phyloP scores from a whole-genome alignment of 2,329 filamentous ascomycete species.

The Cladosporium halotolerans region DNA sequence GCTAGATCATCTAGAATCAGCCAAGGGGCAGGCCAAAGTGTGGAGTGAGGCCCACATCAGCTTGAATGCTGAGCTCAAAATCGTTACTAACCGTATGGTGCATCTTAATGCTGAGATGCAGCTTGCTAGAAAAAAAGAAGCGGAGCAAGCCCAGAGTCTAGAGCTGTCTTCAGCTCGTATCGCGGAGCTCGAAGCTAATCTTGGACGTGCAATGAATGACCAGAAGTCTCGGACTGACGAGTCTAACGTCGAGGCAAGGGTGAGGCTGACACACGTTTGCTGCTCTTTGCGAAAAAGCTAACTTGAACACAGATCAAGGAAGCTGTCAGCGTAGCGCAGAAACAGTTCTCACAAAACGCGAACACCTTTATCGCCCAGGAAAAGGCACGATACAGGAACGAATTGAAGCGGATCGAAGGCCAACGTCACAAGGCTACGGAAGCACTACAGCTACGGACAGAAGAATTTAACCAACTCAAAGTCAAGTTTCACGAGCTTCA shows the following conservation, averaged over 20 bases:
- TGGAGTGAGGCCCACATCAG: background rate
- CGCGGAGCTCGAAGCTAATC: background rate
- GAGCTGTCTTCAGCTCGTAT: background rate
- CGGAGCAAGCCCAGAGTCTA: background rate
- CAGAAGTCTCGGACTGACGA: too few relatives aligned
- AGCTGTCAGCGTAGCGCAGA: background rate
- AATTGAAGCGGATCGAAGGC: background rate
- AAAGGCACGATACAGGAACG: conserved; percentile 1
- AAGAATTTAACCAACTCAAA: background rate
- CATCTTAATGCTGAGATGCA: background rate
- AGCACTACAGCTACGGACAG: background rate
- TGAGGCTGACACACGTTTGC: background rate
- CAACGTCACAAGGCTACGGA: background rate
- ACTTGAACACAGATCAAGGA: background rate
- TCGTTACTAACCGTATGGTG: background rate
- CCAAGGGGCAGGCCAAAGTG: background rate
- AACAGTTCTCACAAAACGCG: background rate
- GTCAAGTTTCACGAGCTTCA: background rate
- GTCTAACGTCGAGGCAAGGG: background rate
- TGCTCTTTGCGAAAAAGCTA: background rate
- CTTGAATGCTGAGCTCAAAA: background rate
- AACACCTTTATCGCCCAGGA: conserved; percentile 2
- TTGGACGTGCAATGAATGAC: too few relatives aligned
- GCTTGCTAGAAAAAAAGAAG: background rate
- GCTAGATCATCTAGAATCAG: background rate